Evolutionary conservation across 1,139 yeast genomes (phyloP).

Genomic region (Zygoascus hellenicus): DNA sequence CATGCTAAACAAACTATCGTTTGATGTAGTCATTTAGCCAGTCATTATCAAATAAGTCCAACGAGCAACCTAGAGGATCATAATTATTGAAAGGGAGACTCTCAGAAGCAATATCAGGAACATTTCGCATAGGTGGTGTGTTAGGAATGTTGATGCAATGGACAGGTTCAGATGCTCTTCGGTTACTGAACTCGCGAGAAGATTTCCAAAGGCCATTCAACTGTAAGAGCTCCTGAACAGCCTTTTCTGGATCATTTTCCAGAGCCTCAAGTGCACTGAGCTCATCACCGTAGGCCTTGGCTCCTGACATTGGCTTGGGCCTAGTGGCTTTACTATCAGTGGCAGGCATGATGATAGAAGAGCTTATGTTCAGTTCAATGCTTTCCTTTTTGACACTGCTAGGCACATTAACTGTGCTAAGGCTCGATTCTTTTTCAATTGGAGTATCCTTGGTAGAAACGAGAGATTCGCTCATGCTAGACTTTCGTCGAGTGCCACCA

Average conservation of each 20-base stretch:
- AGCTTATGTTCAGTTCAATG: too few relatives aligned
- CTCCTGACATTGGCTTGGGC: not conserved
- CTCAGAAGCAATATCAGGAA: too few relatives aligned
- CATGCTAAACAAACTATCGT: not conserved
- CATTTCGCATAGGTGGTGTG: too few relatives aligned
- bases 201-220: conserved; percentile 8
- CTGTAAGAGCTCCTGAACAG: conserved; percentile 2
- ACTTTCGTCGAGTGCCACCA: conserved; percentile 10
- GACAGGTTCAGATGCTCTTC: too few relatives aligned
- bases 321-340: too few relatives aligned
- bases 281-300: not conserved
- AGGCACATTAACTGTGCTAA: not conserved
- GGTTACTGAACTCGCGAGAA: not conserved
- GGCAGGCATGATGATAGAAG: too few relatives aligned
- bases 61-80: not conserved
- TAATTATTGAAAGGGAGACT: not conserved
- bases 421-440: not conserved
- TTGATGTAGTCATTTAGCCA: conserved; percentile 7
- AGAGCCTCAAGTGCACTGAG: not conserved
- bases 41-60: conserved; percentile 1
- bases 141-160: too few relatives aligned
- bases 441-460: not conserved
- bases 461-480: not conserved
- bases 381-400: too few relatives aligned
- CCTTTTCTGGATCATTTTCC: conserved; percentile 1